Conservation (phyloP, 371 early-diverging fungal genomes). For the Amoeboaphelidium occidentale region DNA sequence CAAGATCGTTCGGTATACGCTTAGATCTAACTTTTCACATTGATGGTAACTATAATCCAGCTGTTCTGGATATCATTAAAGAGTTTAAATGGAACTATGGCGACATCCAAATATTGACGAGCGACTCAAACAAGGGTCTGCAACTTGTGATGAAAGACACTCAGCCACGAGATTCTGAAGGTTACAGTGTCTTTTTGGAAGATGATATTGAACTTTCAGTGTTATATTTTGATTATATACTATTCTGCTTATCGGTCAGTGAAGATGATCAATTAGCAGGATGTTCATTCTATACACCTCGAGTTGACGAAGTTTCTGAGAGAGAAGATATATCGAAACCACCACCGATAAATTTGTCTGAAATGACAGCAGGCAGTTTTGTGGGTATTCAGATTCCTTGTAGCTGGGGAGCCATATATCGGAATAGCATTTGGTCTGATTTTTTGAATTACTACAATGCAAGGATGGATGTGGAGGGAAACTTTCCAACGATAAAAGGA, state of each 20-base stretch:
- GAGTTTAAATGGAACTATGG: slow-evolving; percentile 7
- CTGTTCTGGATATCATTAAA: slow-evolving; percentile 3
- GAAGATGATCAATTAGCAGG: slow-evolving; percentile 3
- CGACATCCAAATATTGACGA: slow-evolving; percentile 1
- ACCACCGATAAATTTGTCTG: slow-evolving; percentile 4
- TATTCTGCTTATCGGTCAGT: slow-evolving; percentile 4
- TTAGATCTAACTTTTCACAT: slow-evolving; percentile 7
- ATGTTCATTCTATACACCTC: slow-evolving; percentile 11
- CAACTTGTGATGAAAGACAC: slow-evolving; percentile 8
- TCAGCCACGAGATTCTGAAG: background rate
- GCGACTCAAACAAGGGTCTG: slow-evolving; percentile 1
- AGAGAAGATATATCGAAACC: slow-evolving; percentile 8
- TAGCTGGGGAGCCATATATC: slow-evolving; percentile 11
- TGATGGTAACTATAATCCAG: slow-evolving; percentile 3
- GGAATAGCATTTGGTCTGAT: slow-evolving; percentile 3
- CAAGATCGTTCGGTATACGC: too few species aligned
- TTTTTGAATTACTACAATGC: slow-evolving; percentile 5
- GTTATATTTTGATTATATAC: slow-evolving; percentile 7
- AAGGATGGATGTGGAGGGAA: background rate
- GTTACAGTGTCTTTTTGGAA: slow-evolving; percentile 9
- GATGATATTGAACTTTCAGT: slow-evolving; percentile 11
- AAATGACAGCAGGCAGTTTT: background rate
- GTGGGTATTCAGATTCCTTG: slow-evolving; percentile 11
- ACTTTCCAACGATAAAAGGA: slow-evolving; percentile 4
- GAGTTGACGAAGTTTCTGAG: slow-evolving; percentile 7